phyloP scores from a whole-genome alignment of 495 filamentous ascomycete species.

The Acidiella bohemica region DNA sequence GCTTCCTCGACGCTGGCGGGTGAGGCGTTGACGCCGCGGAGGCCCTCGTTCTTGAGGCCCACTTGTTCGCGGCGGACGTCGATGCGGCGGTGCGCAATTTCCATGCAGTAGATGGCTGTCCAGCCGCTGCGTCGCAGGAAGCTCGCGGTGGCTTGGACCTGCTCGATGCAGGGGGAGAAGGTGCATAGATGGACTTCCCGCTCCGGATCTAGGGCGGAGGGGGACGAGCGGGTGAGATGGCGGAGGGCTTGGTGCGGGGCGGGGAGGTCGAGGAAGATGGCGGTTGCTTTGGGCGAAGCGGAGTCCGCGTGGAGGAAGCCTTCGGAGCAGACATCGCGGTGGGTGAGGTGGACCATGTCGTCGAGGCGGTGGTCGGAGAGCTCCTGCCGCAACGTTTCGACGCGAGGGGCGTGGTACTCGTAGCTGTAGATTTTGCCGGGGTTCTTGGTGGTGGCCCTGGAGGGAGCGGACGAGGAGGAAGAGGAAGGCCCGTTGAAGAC shows the following conservation, averaged over 20 bases:
- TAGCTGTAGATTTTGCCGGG: constrained; percentile 78
- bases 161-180: constrained; percentile 93
- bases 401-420: constrained; percentile 77
- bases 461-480: too few relatives aligned
- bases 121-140: constrained; percentile 65
- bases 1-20: constrained; percentile 67
- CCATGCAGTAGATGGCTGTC: constrained; percentile 87
- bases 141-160: constrained; percentile 71
- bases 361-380: constrained; percentile 60
- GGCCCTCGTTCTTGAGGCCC: constrained; percentile 46
- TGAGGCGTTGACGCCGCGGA: constrained; percentile 43
- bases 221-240: constrained; percentile 51
- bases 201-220: constrained; percentile 57
- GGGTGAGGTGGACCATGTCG: constrained; percentile 61
- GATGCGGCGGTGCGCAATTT: constrained; percentile 60
- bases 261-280: constrained; percentile 84
- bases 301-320: constrained; percentile 43
- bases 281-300: constrained; percentile 51
- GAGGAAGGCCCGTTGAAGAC: constrained; percentile 69
- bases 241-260: constrained; percentile 85
- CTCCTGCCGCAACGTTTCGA: constrained; percentile 57
- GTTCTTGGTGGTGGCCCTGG: too few relatives aligned
- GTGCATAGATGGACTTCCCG: constrained; percentile 66
- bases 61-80: constrained; percentile 74
- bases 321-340: constrained; percentile 80